Conservation (phyloP, 768 basidiomycete species). For the Leccinum subgranulosum region DNA sequence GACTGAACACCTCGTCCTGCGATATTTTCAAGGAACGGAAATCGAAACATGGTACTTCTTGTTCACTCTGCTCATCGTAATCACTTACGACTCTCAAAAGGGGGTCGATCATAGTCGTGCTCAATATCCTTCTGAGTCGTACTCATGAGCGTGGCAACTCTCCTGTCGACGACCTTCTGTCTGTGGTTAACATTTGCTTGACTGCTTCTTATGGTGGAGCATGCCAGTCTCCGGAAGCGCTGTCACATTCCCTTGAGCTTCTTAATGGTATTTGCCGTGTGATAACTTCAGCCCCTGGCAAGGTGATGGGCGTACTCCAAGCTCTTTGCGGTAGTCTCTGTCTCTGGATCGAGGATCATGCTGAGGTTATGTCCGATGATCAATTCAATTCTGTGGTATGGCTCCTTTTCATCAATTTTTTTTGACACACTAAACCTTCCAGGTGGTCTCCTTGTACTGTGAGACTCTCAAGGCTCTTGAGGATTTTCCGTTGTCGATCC, state of each 20-base stretch:
- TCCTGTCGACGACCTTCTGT: conserved; percentile 25
- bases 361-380: conserved; percentile 35
- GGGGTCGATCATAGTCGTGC: conserved; percentile 18
- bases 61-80: not conserved
- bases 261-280: conserved; percentile 35
- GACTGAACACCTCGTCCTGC: conserved; percentile 12
- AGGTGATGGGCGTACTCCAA: conserved; percentile 36
- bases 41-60: conserved; percentile 22
- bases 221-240: conserved; percentile 20
- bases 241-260: conserved; percentile 33
- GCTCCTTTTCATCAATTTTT: conserved; percentile 4
- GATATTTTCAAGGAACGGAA: conserved; percentile 12
- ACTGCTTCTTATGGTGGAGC: conserved; percentile 32
- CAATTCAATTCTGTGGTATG: conserved; percentile 51
- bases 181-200: conserved; percentile 31
- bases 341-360: conserved; percentile 53
- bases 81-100: conserved; percentile 16
- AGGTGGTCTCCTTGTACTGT: conserved; percentile 43
- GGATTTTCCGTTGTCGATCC: conserved; percentile 36
- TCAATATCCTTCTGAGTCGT: conserved; percentile 16
- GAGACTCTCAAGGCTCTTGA: conserved; percentile 40
- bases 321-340: conserved; percentile 39
- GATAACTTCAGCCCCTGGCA: conserved; percentile 25
- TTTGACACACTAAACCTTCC: not conserved
- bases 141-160: conserved; percentile 2